These are phyloP conservation scores for Ettlia oleoabundans DNA, from an alignment of 139 green algal genomes.

Conservation along the genomic window DNA sequence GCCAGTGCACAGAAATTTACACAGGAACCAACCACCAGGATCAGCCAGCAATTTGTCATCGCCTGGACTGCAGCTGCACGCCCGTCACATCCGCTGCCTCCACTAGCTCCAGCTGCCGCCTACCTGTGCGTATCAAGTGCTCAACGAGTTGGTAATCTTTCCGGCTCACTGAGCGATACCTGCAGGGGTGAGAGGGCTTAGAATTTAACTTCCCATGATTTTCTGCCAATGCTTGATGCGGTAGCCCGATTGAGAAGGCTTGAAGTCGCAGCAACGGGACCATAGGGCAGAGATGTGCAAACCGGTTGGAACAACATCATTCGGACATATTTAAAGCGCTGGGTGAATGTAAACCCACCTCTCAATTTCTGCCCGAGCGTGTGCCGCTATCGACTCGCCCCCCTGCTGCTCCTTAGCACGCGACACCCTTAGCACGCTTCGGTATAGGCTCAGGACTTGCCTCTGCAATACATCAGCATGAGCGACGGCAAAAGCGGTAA, in stretches of 20 bases:
- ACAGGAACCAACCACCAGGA: no score
- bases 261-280: no score
- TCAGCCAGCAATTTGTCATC: no score
- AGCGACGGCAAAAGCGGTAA: neutral
- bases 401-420: neutral
- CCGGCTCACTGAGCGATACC: conserved; percentile 3
- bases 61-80: neutral
- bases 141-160: conserved; percentile 43
- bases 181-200: neutral
- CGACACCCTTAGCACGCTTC: conserved; percentile 5
- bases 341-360: neutral
- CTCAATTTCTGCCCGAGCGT: conserved; percentile 36
- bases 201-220: no score
- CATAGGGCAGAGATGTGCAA: no score
- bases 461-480: conserved; percentile 31
- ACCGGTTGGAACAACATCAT: no score
- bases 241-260: no score
- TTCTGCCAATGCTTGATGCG: no score
- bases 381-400: neutral
- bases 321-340: neutral
- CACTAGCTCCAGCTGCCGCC: conserved; percentile 45
- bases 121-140: conserved; percentile 40
- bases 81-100: neutral
- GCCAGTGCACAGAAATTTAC: no score
- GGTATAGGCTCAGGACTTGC: conserved; percentile 42